Conservation (phyloP, 2,329 filamentous ascomycete genomes). For the Orbilia oligospora region DNA sequence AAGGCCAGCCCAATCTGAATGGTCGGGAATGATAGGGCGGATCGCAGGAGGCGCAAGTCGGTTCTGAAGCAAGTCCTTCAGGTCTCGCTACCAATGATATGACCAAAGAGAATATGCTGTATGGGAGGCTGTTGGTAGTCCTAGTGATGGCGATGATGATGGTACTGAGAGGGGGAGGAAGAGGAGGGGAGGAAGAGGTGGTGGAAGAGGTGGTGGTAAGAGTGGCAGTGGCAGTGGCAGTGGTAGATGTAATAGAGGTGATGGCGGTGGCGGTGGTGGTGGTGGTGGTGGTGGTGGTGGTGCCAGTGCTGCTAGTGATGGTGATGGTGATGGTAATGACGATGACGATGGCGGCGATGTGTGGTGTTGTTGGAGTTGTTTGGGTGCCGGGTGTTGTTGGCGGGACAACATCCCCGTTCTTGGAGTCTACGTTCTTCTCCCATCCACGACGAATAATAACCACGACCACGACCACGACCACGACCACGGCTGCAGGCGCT, state of each 20-base stretch:
- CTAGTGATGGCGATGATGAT: background rate
- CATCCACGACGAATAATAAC: background rate
- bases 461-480: background rate
- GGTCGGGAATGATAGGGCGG: background rate
- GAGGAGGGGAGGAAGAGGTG: background rate
- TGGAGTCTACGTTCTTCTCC: too few relatives aligned
- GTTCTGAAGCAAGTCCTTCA: background rate
- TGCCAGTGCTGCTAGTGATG: background rate
- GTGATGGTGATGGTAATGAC: background rate
- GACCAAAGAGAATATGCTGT: background rate
- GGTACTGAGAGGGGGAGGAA: background rate
- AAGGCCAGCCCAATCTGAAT: constrained; percentile 15
- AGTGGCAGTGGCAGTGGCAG: background rate
- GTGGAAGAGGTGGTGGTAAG: too few relatives aligned
- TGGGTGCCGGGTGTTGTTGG: constrained; percentile 22
- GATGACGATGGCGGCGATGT: background rate
- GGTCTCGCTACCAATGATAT: background rate
- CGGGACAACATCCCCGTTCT: constrained; percentile 33
- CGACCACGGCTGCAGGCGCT: background rate
- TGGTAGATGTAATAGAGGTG: background rate
- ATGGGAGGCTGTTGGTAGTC: background rate
- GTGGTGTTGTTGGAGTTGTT: background rate
- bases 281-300: background rate
- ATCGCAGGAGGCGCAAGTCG: background rate
- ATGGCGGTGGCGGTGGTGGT: background rate